Percentiles rank a stretch among this genome's conserved stretches.
phyloP scores from a whole-genome alignment of 306 rosid genomes.

The Cucumis melo region DNA sequence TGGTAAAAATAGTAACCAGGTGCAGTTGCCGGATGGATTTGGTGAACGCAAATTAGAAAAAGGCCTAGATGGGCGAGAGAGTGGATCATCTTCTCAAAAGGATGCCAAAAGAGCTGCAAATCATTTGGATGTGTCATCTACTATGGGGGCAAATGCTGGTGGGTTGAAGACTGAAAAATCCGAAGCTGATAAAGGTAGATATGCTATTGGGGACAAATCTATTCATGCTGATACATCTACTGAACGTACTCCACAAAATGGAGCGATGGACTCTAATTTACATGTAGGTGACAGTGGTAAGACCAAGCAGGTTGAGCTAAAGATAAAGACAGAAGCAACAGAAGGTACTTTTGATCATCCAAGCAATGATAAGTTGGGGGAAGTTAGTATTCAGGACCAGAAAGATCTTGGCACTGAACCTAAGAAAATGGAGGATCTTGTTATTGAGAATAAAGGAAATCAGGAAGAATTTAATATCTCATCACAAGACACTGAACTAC shows the following conservation, averaged over 20 bases:
- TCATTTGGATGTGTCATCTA: conserved; percentile 20
- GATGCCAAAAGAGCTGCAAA: conserved; percentile 14
- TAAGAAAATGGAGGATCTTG: conserved; percentile 17
- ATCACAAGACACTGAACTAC: conserved; percentile 19
- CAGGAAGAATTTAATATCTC: conserved; percentile 33
- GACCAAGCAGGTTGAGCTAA: conserved; percentile 25
- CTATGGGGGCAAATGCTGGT: conserved; percentile 11
- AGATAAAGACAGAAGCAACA: conserved; percentile 27
- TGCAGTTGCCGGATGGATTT: conserved; percentile 25
- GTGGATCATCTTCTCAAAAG: conserved; percentile 27
- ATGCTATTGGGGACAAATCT: conserved; percentile 18
- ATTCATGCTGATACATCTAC: conserved; percentile 3
- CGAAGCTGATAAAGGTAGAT: conserved; percentile 24
- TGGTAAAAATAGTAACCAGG: conserved; percentile 29
- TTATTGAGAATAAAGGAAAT: conserved; percentile 21
- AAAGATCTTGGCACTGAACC: conserved; percentile 23
- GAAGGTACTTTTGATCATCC: conserved; percentile 25
- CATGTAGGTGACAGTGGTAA: conserved; percentile 33
- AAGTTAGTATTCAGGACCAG: conserved; percentile 18
- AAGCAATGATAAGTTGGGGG: conserved; percentile 15
- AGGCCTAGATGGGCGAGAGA: conserved; percentile 14
- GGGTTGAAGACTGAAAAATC: conserved; percentile 27
- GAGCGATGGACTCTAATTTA: conserved; percentile 12
- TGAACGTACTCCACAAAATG: conserved; percentile 15
- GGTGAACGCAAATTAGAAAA: conserved; percentile 13